Evolutionary conservation across 2,329 filamentous ascomycete species (phyloP).

Genomic region (Pseudogymnoascus sp.): DNA sequence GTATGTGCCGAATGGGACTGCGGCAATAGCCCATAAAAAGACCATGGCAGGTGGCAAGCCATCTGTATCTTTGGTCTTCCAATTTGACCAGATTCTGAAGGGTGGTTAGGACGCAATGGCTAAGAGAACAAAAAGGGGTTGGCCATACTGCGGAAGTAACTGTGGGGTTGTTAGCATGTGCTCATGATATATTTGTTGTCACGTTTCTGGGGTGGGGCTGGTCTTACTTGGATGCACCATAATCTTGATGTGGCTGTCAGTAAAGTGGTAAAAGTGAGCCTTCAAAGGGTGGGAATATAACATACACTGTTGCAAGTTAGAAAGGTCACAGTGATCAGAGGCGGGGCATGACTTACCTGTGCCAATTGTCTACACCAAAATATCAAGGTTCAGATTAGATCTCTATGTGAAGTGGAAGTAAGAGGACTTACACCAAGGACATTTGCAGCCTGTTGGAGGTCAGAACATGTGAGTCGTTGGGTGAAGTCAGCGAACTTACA

Average conservation of each 20-base stretch:
- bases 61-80: constrained; percentile 53
- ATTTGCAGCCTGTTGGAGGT: not conserved
- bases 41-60: constrained; percentile 55
- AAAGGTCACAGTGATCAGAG: not conserved
- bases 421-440: not conserved
- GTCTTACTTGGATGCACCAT: constrained; percentile 36
- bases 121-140: not conserved
- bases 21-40: constrained; percentile 52
- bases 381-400: not conserved
- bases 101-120: not conserved
- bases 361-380: not conserved
- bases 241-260: constrained; percentile 24
- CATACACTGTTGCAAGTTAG: constrained; percentile 1
- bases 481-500: not conserved
- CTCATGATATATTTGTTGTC: not conserved
- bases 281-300: not conserved
- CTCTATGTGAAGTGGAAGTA: not conserved
- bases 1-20: constrained; percentile 46
- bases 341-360: not conserved
- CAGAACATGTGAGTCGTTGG: not conserved
- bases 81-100: constrained; percentile 52
- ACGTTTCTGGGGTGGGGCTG: not conserved
- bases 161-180: constrained; percentile 14
- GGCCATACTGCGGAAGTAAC: constrained; percentile 29
- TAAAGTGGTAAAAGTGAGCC: not conserved